Conservation (phyloP, 129 eudicot genomes). For the Scalesia atractyloides region DNA sequence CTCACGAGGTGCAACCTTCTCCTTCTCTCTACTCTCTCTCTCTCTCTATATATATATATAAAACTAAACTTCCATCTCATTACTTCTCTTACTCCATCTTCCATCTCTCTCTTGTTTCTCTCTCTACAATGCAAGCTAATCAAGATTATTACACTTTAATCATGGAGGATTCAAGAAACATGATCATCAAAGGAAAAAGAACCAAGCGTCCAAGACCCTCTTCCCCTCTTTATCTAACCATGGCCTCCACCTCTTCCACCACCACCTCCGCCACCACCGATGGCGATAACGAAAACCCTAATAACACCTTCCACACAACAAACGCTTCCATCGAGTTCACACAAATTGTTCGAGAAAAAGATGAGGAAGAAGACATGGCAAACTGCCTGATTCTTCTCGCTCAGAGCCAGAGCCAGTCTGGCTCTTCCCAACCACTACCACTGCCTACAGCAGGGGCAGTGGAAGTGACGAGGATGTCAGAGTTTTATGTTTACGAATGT, state of each 20-base stretch:
- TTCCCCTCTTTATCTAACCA: conserved; percentile 54
- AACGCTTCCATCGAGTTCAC: conserved; percentile 41
- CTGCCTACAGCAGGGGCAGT: neutral
- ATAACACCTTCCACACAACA: conserved; percentile 20
- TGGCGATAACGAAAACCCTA: conserved; percentile 25
- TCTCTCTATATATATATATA: conserved; percentile 33
- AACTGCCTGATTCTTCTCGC: conserved; percentile 86
- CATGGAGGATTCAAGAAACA: conserved; percentile 28
- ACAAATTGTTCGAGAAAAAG: conserved; percentile 42
- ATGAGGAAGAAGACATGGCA: conserved; percentile 81
- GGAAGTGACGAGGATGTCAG: conserved; percentile 7
- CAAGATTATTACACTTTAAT: conserved; percentile 33
- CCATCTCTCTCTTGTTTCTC: conserved; percentile 24
- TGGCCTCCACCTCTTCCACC: conserved; percentile 51
- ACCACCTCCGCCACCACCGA: conserved; percentile 8
- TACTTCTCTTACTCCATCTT: conserved; percentile 29
- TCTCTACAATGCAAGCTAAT: conserved; percentile 42
- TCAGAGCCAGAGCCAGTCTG: conserved; percentile 32
- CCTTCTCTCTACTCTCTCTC: conserved; percentile 22
- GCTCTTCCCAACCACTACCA: conserved; percentile 10
- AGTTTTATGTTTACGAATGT: conserved; percentile 53
- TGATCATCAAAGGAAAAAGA: conserved; percentile 59
- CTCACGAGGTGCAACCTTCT: conserved; percentile 33
- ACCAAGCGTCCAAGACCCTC: conserved; percentile 63
- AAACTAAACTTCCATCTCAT: conserved; percentile 20